Evolutionary conservation across 495 filamentous ascomycete species (phyloP), one percentile per base, ranked within the genome.

Genomic region (Xylaria cubensis): DNA sequence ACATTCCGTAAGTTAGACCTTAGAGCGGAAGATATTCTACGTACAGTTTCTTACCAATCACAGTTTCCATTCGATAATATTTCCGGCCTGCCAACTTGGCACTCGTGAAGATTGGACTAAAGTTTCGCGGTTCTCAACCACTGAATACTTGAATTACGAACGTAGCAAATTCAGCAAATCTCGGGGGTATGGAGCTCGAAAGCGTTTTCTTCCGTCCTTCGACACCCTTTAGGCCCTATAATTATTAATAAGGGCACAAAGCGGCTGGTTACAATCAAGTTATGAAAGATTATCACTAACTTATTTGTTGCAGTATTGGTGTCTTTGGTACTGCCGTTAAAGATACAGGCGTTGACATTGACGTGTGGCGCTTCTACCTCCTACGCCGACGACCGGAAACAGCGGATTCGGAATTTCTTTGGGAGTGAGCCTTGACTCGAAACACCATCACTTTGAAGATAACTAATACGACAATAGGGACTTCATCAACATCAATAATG

Each of bases 111-210:
- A 89, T 64, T 99, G 96, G 96, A 98, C 95, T 48, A 93, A 90
- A 88, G 86, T 97, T 63, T 91, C 96, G 80, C 92, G 93, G 73
- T 83, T 99, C 44, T 94, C 91, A 42, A 95, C 95, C 0, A 96
- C 95, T 0, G 96, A 99, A 77, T 99, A 98, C 78, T 86, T 98
- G 64, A 97, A 97, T 82, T 99, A 99, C 78, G 96, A 98, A 82
- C 90, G 89, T 72, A 94, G 93, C 61, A 99, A 99, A 78, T 99
- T 99, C 85, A 95, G 92, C 76, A 98, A 98, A 81, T 97, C 93
- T 58, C 86, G 93, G 70, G 91, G 56, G 66, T 69, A 69, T 69
- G 66, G 15, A 58, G 42, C 39, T 13, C 19, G 9, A 58, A 56
- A 4, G 13, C 34, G 4, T n/a, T n/a, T 36, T 5, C 19, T 55